Base-by-base conservation (phyloP, 169 alveolate genomes). In the Eimeria maxima region DNA sequence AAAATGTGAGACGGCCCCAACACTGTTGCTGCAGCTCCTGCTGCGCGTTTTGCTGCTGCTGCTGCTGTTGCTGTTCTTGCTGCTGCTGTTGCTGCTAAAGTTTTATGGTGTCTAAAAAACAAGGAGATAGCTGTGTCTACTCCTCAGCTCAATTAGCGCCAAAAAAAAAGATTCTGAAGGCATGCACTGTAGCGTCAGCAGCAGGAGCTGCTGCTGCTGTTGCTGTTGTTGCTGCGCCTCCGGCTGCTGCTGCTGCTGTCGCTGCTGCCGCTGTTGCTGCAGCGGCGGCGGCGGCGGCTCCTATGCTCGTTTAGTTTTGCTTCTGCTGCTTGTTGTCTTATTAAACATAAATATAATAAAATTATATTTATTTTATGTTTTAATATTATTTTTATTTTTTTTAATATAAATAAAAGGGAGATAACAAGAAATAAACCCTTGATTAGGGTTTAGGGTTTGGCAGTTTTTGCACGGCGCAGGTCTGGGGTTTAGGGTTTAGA, bases 401-500 rank as follows among this genome's bases (percentile, higher is more conserved):
- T n/a, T n/a, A n/a, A 60, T 24, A 42, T 60, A 7, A 83, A 29
- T 44, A 33, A 38, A 11, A 83, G 18, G n/a, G 74, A 57, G 20
- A 83, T 45, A 18, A 16, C 74, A 65, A 83, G 14, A n/a, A 63
- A 13, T 10, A 27, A 38, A 27, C 45, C 92, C 14, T 8, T 33
- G 27, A 8, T 22, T 67, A 67, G 76, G 76, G 76, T 67, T 67
- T 67, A 67, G 76, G 76, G 76, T 67, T 67, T 67, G 76, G 76
- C 76, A 18, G 76, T 27, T 67, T 29, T 10, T 67, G 27, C 76
- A 67, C 76, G 13, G 20, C 76, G 8, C 13, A 27, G 76, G 76
- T 67, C 22, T 67, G 22, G 76, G 76, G 76, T 67, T 67, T 67
- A 67, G 76, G 76, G 76, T 67, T 67, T 67, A 67, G 76, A 29